A percentile compares a stretch with the other conserved stretches of the same genome.
Conservation (phyloP, 805 yeast genomes). For the Zygotorulaspora chibaensis region DNA sequence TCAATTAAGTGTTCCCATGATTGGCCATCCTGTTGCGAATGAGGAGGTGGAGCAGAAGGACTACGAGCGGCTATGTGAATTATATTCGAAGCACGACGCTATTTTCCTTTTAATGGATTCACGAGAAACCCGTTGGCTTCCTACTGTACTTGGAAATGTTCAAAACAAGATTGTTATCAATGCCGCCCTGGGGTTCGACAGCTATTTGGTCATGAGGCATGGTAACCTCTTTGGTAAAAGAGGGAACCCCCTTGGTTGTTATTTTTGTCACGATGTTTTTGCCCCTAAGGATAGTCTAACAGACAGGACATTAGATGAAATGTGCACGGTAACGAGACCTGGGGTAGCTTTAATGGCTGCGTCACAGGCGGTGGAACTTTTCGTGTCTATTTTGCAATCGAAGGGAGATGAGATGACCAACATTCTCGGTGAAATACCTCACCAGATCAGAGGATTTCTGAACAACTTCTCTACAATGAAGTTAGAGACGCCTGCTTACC, state of each 20-base stretch:
- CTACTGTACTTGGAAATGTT: slow-evolving; percentile 73
- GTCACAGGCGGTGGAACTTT: slow-evolving; percentile 77
- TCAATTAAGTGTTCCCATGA: slow-evolving; percentile 84
- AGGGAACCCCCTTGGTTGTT: slow-evolving; percentile 68
- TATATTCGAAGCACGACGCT: slow-evolving; percentile 68
- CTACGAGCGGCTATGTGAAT: slow-evolving; percentile 47
- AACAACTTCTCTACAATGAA: slow-evolving; percentile 59
- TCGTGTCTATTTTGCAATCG: slow-evolving; percentile 71
- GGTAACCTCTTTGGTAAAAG: slow-evolving; percentile 44
- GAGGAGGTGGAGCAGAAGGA: slow-evolving; percentile 47
- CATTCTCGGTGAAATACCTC: slow-evolving; percentile 71
- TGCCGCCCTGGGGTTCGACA: slow-evolving; percentile 93
- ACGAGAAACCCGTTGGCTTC: slow-evolving; percentile 96
- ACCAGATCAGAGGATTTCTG: slow-evolving; percentile 86
- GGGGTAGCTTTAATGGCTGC: slow-evolving; percentile 91
- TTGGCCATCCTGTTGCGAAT: slow-evolving; percentile 77
- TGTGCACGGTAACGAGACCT: slow-evolving; percentile 98
- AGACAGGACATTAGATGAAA: slow-evolving; percentile 88
- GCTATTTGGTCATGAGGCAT: slow-evolving; percentile 90
- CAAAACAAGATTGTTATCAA: slow-evolving; percentile 72
- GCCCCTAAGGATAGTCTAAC: slow-evolving; percentile 89
- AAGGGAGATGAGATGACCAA: slow-evolving; percentile 34
- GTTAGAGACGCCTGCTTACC: slow-evolving; percentile 67
- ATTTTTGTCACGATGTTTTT: slow-evolving; percentile 91
- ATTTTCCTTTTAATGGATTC: slow-evolving; percentile 86